A percentile compares a stretch with the other conserved stretches of the same genome.
Conservation (phyloP, 495 filamentous ascomycete genomes). For the Penicillium manginii region DNA sequence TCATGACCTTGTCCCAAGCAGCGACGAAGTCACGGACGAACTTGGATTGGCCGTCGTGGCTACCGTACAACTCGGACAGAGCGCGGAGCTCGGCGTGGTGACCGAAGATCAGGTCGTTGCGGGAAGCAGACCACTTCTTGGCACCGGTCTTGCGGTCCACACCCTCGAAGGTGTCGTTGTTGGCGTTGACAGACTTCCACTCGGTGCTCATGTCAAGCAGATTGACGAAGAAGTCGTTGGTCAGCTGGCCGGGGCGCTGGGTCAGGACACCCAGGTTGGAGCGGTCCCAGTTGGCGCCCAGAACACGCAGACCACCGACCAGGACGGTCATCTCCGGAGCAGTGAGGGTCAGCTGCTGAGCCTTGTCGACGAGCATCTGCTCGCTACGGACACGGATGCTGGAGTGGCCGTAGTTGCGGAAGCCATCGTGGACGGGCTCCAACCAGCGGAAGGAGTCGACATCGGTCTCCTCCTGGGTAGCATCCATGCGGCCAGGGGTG, state of each 20-base stretch:
- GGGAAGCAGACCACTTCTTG: slow-evolving; percentile 69
- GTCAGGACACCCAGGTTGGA: slow-evolving; percentile 66
- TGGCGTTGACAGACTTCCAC: slow-evolving; percentile 57
- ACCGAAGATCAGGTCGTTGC: slow-evolving; percentile 71
- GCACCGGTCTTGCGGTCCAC: slow-evolving; percentile 66
- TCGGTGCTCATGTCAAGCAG: slow-evolving; percentile 65
- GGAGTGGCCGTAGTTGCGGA: slow-evolving; percentile 73
- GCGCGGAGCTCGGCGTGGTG: slow-evolving; percentile 73
- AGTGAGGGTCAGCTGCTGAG: slow-evolving; percentile 66
- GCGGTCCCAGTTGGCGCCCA: slow-evolving; percentile 69
- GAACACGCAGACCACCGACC: slow-evolving; percentile 66
- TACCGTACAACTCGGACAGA: slow-evolving; percentile 67
- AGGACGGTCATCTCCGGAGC: slow-evolving; percentile 70
- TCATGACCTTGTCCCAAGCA: slow-evolving; percentile 73
- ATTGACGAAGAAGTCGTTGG: slow-evolving; percentile 78
- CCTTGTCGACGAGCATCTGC: slow-evolving; percentile 68
- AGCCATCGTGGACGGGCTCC: slow-evolving; percentile 66
- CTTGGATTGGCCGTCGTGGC: slow-evolving; percentile 56
- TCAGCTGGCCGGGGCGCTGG: slow-evolving; percentile 62
- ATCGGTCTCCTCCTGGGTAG: slow-evolving; percentile 67
- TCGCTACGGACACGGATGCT: slow-evolving; percentile 61
- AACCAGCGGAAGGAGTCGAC: slow-evolving; percentile 62
- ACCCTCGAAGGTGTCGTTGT: slow-evolving; percentile 62
- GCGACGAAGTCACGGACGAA: slow-evolving; percentile 71
- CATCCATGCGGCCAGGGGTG: slow-evolving; percentile 53